Conservation (phyloP, 2,329 filamentous ascomycete species). For the Paraphoma sp. region DNA sequence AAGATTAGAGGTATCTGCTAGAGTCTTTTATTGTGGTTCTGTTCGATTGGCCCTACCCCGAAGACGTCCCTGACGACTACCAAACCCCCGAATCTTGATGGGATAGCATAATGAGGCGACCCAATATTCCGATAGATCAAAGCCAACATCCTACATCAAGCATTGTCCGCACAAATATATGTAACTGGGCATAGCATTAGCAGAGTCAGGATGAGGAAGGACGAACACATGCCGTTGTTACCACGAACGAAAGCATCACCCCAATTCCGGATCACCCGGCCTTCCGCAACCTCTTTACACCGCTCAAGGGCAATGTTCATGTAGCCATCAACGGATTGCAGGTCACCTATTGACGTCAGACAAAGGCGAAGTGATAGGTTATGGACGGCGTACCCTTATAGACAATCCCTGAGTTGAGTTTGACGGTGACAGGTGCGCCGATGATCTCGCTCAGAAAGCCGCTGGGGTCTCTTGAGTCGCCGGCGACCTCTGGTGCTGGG, state of each 20-base stretch:
- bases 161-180: slow-evolving; percentile 41
- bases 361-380: neutral
- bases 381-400: slow-evolving; percentile 77
- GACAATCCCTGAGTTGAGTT: slow-evolving; percentile 97
- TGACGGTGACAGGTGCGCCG: slow-evolving; percentile 91
- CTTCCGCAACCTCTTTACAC: slow-evolving; percentile 89
- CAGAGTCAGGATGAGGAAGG: neutral
- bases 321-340: slow-evolving; percentile 96
- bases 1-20: too few species aligned
- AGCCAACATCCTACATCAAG: slow-evolving; percentile 10
- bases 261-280: slow-evolving; percentile 80
- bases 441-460: slow-evolving; percentile 94
- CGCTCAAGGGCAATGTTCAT: slow-evolving; percentile 99
- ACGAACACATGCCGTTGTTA: slow-evolving; percentile 76
- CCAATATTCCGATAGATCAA: neutral
- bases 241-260: slow-evolving; percentile 95
- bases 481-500: slow-evolving; percentile 59
- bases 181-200: slow-evolving; percentile 25
- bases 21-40: too few species aligned
- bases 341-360: slow-evolving; percentile 69
- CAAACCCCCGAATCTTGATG: neutral
- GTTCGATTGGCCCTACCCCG: too few species aligned
- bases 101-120: neutral
- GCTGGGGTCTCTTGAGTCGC: slow-evolving; percentile 88
- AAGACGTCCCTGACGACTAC: too few species aligned